Evolutionary conservation across 148 eudicot species (phyloP), one percentile per base, ranked within the genome.

Genomic region (Rhododendron mucronatum): DNA sequence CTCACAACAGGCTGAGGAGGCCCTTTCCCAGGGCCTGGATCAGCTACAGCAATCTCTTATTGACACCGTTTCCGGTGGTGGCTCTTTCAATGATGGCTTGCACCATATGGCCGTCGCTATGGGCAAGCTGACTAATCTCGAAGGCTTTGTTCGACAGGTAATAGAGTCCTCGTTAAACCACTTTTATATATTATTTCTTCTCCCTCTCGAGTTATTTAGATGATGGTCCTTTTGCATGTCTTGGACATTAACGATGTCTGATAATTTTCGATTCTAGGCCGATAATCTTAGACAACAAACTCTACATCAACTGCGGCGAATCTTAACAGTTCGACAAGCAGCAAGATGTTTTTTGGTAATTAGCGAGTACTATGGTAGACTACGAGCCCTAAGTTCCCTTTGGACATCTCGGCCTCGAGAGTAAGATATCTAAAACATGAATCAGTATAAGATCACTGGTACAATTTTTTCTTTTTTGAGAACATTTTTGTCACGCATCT

Each of bases 341-440:
- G 98, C 94, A 6, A 84, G 93, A 80, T 95, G 99, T 81, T 97
- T 97, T 89, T 88, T 97, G 89, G 95, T 92, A 55, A 95, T 97
- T 39, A 95, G 96, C 20, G 99, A 97, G 85, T 97, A 95, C 81
- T 94, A 94, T 85, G 98, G 90, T 16, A 95, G 99, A 18, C 85
- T 97, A 85, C 91, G 99, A 61, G 98, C 98, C 30, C 87, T 97
- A 30, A 97, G 99, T 83, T 93, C 98, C 85, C 91, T 97, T 28
- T 97, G 99, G 99, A 90, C 95, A 9, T 97, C 97, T 59, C 94
- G 99, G 3, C 99, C 98, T 2, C 89, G 98, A 91, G 98, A 94
- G 98, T 95, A 95, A 93, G 98, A 59, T 85, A 3, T 21, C 21
- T 47, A 16, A 8, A 3, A 11, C 4, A 65, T 9, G 71, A 23